Conservation (phyloP, 1,284 basidiomycete species). For the Porogramme epimiltina region DNA sequence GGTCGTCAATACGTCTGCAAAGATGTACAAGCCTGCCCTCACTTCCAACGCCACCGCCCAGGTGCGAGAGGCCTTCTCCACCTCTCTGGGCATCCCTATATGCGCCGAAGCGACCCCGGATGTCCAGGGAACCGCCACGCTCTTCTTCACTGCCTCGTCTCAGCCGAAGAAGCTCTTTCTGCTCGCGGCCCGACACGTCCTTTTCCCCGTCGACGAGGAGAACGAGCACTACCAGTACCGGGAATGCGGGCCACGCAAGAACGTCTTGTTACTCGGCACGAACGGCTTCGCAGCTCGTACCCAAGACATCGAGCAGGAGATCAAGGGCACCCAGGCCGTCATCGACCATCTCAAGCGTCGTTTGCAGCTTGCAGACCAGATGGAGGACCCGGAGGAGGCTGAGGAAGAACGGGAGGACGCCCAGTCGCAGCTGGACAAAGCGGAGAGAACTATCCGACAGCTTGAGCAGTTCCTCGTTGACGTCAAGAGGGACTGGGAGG, state of each 20-base stretch:
- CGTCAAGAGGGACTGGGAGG: constrained; percentile 24
- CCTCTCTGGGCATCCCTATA: constrained; percentile 23
- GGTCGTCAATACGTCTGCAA: constrained; percentile 1
- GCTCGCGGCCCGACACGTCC: constrained; percentile 29
- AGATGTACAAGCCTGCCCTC: constrained; percentile 3
- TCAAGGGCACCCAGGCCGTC: not conserved
- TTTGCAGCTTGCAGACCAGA: not conserved
- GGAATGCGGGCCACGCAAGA: not conserved
- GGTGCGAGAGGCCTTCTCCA: constrained; percentile 22
- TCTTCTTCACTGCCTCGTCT: constrained; percentile 10
- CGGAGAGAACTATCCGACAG: too few species aligned
- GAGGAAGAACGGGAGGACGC: not conserved
- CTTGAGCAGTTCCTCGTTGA: constrained; percentile 4
- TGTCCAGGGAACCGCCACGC: constrained; percentile 16
- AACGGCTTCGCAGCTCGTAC: not conserved
- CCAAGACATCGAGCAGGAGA: not conserved
- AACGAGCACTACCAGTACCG: not conserved
- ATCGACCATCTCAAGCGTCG: not conserved
- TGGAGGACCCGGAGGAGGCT: not conserved
- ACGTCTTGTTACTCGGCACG: not conserved
- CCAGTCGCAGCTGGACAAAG: too few species aligned
- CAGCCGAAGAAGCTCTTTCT: constrained; percentile 29
- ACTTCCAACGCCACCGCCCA: constrained; percentile 2
- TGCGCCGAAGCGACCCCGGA: constrained; percentile 7
- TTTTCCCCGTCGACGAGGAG: constrained; percentile 19